Evolutionary conservation across 2,329 filamentous ascomycete species (phyloP).

Genomic region (Sporothrix inflata): DNA sequence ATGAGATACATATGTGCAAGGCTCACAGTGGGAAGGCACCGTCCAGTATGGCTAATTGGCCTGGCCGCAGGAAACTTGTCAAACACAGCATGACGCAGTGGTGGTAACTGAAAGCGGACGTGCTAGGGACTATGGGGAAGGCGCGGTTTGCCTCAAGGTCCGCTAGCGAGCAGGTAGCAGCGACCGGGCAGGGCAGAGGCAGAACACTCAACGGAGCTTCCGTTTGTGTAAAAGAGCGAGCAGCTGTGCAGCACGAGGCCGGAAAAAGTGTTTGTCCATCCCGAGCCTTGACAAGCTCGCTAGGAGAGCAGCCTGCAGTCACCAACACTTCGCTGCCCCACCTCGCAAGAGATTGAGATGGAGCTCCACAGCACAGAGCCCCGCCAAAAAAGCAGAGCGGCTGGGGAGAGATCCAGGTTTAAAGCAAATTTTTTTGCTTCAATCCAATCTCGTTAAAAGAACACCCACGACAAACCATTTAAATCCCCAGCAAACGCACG

Average conservation of each 20-base stretch:
- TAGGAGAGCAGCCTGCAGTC: background rate
- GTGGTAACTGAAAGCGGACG: conserved; percentile 14
- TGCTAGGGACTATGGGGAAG: conserved; percentile 11
- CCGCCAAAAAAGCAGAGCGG: conserved; percentile 21
- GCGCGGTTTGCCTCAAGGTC: background rate
- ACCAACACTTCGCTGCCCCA: conserved; percentile 11
- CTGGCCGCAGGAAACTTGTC: conserved; percentile 16
- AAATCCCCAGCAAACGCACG: conserved; percentile 13
- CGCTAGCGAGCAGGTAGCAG: background rate
- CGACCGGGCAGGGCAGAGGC: background rate
- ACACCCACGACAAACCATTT: conserved; percentile 14
- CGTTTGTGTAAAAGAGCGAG: background rate
- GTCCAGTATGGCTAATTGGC: background rate
- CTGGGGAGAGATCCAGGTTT: conserved; percentile 7
- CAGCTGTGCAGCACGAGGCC: background rate
- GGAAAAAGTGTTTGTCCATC: conserved; percentile 24
- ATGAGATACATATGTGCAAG: background rate
- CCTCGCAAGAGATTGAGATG: background rate
- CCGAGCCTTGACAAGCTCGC: background rate
- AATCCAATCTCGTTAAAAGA: conserved; percentile 1
- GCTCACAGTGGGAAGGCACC: conserved; percentile 17
- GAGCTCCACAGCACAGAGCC: conserved; percentile 13
- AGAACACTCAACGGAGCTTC: background rate
- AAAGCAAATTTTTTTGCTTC: conserved; percentile 22
- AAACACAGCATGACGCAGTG: conserved; percentile 22